Evolutionary conservation across 768 basidiomycete genomes (phyloP).

Genomic region (Amanita inopinata): DNA sequence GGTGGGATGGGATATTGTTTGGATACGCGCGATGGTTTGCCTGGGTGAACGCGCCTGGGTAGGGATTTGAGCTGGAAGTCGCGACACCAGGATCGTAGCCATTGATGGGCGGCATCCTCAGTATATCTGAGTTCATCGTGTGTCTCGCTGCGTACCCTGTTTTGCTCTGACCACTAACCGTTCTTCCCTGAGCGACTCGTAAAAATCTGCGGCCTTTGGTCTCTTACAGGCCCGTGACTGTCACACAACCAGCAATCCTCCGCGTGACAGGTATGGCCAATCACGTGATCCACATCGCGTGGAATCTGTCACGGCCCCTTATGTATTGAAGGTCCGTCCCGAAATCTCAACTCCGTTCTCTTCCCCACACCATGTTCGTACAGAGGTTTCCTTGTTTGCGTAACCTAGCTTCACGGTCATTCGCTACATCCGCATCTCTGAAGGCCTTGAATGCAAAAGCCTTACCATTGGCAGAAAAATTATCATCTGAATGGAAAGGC

Average conservation of each 20-base stretch:
- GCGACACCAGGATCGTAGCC: slow-evolving; percentile 21
- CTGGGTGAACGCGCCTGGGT: slow-evolving; percentile 20
- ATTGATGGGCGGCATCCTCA: slow-evolving; percentile 15
- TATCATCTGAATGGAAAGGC: slow-evolving; percentile 77
- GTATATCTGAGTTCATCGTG: slow-evolving; percentile 7
- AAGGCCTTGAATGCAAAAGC: slow-evolving; percentile 45
- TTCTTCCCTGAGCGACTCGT: not conserved
- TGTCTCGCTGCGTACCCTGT: slow-evolving; percentile 5
- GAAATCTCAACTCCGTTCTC: not conserved
- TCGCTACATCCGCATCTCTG: slow-evolving; percentile 38
- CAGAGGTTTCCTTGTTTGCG: slow-evolving; percentile 23
- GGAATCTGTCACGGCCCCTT: not conserved
- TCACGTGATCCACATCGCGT: not conserved
- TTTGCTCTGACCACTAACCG: not conserved
- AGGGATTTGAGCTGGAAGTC: slow-evolving; percentile 26
- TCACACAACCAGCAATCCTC: not conserved
- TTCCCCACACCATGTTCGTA: slow-evolving; percentile 21
- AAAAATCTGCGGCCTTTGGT: too few species aligned
- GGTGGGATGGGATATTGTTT: slow-evolving; percentile 14
- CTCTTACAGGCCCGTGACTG: not conserved
- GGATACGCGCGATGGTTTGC: slow-evolving; percentile 12
- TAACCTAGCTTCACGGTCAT: slow-evolving; percentile 19
- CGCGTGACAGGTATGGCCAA: not conserved
- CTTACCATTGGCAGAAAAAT: slow-evolving; percentile 52
- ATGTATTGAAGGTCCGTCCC: not conserved